Evolutionary conservation across 2,329 filamentous ascomycete genomes (phyloP).

Genomic region (Hypoxylon rubiginosum): DNA sequence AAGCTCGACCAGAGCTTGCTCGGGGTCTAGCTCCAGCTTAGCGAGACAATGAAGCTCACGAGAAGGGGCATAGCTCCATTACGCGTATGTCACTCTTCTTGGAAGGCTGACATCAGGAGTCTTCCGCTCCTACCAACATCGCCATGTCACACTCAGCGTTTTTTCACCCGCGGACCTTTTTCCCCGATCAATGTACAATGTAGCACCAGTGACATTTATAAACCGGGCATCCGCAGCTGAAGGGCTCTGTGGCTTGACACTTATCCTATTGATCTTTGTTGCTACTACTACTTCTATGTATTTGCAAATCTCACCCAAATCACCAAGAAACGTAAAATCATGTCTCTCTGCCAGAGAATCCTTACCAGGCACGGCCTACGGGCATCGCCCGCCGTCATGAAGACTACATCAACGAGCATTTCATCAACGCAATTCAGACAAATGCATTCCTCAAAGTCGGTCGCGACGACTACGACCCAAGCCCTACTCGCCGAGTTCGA

Average conservation of each 20-base stretch:
- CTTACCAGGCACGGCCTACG: slow-evolving; percentile 18
- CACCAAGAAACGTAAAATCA: slow-evolving; percentile 6
- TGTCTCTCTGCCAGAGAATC: slow-evolving; percentile 29
- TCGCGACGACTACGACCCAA: slow-evolving; percentile 7
- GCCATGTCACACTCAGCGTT: slow-evolving; percentile 13
- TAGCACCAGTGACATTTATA: slow-evolving; percentile 13
- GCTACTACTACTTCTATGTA: neutral
- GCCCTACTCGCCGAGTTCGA: slow-evolving; percentile 21
- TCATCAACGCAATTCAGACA: slow-evolving; percentile 18
- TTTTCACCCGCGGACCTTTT: slow-evolving; percentile 10
- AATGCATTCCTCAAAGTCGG: slow-evolving; percentile 27
- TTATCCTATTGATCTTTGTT: slow-evolving; percentile 17
- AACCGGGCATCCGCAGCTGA: slow-evolving; percentile 7
- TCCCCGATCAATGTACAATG: slow-evolving; percentile 12
- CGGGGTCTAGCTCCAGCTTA: slow-evolving; percentile 24
- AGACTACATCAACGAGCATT: neutral
- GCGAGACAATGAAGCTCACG: slow-evolving; percentile 12
- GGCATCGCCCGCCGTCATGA: slow-evolving; percentile 16
- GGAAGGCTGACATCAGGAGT: slow-evolving; percentile 26
- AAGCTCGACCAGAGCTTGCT: slow-evolving; percentile 26
- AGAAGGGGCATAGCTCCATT: slow-evolving; percentile 10
- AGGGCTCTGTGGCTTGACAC: neutral
- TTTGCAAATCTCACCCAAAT: slow-evolving; percentile 13
- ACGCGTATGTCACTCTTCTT: slow-evolving; percentile 21
- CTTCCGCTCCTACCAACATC: slow-evolving; percentile 1